These are phyloP conservation scores for Cyclotella choctawhatcheeana DNA, from an alignment of 108 stramenopile genomes.

Conservation along the genomic window DNA sequence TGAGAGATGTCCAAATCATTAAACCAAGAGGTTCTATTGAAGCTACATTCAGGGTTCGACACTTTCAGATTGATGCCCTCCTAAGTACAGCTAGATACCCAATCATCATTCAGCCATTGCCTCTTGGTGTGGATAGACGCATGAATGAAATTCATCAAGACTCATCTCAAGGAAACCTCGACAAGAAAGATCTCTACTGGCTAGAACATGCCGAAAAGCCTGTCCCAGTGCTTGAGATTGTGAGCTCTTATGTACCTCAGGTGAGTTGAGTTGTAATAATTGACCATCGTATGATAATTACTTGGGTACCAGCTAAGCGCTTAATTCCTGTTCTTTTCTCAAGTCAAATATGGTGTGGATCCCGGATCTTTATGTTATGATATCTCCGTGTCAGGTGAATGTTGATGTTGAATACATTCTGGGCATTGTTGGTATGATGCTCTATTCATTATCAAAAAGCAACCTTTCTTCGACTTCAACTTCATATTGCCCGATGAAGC, in stretches of 20 bases:
- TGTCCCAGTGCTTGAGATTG: constrained; percentile 45
- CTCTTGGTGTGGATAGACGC: constrained; percentile 40
- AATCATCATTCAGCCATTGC: constrained; percentile 50
- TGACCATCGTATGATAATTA: too few species aligned
- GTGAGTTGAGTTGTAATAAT: background rate
- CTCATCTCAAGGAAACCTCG: constrained; percentile 1
- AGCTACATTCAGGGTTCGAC: constrained; percentile 25
- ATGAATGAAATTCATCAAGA: constrained; percentile 1
- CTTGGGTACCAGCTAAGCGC: too few species aligned
- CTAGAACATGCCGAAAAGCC: constrained; percentile 33
- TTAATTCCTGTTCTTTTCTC: too few species aligned
- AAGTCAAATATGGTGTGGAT: constrained; percentile 55
- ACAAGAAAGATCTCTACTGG: constrained; percentile 46
- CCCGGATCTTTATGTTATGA: constrained; percentile 32
- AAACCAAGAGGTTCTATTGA: constrained; percentile 48
- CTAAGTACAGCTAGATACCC: constrained; percentile 44
- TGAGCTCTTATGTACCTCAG: constrained; percentile 43
- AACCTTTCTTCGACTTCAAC: constrained; percentile 5
- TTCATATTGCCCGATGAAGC: background rate
- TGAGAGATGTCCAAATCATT: constrained; percentile 34
- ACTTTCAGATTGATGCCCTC: constrained; percentile 54
- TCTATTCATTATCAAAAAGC: constrained; percentile 39
- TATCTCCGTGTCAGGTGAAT: constrained; percentile 47
- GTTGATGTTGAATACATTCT: constrained; percentile 53
- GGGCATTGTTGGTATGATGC: constrained; percentile 34